Percentiles rank a stretch among this genome's conserved stretches.
Evolutionary conservation across 2,329 filamentous ascomycete species (phyloP).

Genomic region (Ophiostoma ulmi): DNA sequence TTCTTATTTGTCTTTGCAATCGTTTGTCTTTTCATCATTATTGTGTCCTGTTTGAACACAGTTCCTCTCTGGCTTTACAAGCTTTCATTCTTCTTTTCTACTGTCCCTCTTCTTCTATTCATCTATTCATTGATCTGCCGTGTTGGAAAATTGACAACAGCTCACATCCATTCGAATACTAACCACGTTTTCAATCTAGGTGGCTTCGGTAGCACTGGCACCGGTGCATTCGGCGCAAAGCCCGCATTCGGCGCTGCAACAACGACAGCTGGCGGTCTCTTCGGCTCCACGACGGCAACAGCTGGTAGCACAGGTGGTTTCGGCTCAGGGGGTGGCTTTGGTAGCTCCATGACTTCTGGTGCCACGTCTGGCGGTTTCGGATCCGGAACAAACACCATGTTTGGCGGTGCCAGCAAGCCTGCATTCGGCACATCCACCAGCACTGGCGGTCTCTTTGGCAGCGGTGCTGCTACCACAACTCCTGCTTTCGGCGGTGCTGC

Average conservation of each 20-base stretch:
- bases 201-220: slow-evolving; percentile 31
- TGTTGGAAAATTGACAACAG: neutral
- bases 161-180: slow-evolving; percentile 9
- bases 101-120: neutral
- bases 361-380: slow-evolving; percentile 38
- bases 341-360: slow-evolving; percentile 29
- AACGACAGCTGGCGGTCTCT: slow-evolving; percentile 42
- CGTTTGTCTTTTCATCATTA: neutral
- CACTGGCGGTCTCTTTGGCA: slow-evolving; percentile 45
- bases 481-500: slow-evolving; percentile 38
- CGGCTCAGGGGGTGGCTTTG: slow-evolving; percentile 41
- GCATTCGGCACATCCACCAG: slow-evolving; percentile 36
- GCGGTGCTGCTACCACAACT: slow-evolving; percentile 34
- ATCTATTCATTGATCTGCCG: neutral
- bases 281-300: slow-evolving; percentile 40
- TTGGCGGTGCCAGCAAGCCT: slow-evolving; percentile 45
- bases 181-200: slow-evolving; percentile 24
- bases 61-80: neutral
- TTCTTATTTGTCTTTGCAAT: neutral
- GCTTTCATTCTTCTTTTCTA: neutral
- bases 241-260: slow-evolving; percentile 50
- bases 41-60: neutral
- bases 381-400: slow-evolving; percentile 43
- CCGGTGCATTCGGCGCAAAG: slow-evolving; percentile 38
- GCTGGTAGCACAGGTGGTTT: slow-evolving; percentile 36